These are phyloP conservation scores for Beta vulgaris DNA, from an alignment of 148 eudicot genomes.

Conservation along the genomic window DNA sequence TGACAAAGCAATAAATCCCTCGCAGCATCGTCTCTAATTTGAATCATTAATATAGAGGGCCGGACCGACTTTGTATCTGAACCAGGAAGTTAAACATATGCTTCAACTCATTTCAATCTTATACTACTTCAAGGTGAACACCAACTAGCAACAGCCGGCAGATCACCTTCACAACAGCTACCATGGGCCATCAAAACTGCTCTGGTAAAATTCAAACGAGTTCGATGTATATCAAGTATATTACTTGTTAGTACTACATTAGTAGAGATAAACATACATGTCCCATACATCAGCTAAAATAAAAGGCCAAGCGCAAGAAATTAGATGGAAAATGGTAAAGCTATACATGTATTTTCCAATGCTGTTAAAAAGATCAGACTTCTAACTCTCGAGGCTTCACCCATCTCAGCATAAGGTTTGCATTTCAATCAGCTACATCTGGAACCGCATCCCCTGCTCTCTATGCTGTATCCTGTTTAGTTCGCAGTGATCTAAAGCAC, in stretches of 20 bases:
- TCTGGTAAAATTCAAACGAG: not conserved
- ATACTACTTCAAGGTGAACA: no score
- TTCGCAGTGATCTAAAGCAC: not conserved
- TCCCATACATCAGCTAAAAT: slow-evolving; percentile 14
- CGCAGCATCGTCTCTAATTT: no score
- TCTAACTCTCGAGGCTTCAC: slow-evolving; percentile 21
- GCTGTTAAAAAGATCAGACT: slow-evolving; percentile 11
- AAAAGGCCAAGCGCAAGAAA: slow-evolving; percentile 13
- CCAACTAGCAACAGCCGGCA: no score
- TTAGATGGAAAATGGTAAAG: slow-evolving; percentile 27
- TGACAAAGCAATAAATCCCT: no score
- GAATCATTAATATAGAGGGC: no score
- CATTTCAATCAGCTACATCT: slow-evolving; percentile 2
- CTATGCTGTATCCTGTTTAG: not conserved
- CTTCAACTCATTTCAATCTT: no score
- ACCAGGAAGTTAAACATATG: no score
- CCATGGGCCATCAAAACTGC: not conserved
- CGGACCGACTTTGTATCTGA: no score
- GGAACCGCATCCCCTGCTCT: not conserved
- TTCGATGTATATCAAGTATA: no score
- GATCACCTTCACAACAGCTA: no score
- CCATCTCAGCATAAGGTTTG: slow-evolving; percentile 11
- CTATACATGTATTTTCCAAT: slow-evolving; percentile 29
- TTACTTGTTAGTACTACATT: no score
- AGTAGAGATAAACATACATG: not conserved